A percentile compares a stretch with the other conserved stretches of the same genome.
Conservation (phyloP, 257 asterid genomes). For the Penstemon eatonii region DNA sequence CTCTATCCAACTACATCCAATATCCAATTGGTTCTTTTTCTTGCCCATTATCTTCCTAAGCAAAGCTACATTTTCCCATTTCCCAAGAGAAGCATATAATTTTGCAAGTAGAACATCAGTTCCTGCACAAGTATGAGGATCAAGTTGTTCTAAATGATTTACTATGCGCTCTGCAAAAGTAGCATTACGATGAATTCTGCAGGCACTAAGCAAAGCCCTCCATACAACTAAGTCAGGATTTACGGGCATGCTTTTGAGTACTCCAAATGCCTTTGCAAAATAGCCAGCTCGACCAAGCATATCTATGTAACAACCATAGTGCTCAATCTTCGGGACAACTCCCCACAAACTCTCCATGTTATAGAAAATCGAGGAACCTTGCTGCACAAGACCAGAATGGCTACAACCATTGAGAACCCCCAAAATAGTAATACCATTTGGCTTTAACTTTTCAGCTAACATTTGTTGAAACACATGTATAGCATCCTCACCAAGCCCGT, state of each 20-base stretch:
- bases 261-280: conserved; percentile 67
- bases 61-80: conserved; percentile 61
- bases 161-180: conserved; percentile 53
- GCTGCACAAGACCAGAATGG: conserved; percentile 72
- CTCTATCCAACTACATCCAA: conserved; percentile 79
- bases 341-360: conserved; percentile 63
- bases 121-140: conserved; percentile 37
- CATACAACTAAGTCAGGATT: conserved; percentile 62
- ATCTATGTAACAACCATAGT: conserved; percentile 78
- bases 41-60: conserved; percentile 46
- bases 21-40: conserved; percentile 42
- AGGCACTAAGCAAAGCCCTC: conserved; percentile 81
- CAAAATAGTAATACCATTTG: conserved; percentile 59
- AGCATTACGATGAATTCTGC: conserved; percentile 60
- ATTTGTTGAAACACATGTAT: conserved; percentile 48
- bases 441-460: conserved; percentile 52
- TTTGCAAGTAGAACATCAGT: conserved; percentile 67
- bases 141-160: conserved; percentile 46
- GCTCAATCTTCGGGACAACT: conserved; percentile 61
- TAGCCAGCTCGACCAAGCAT: conserved; percentile 84
- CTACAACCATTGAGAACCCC: conserved; percentile 79
- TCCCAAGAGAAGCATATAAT: conserved; percentile 72
- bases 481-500: conserved; percentile 66
- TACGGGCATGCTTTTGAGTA: conserved; percentile 60
- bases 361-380: conserved; percentile 62